Percentiles rank a stretch among this genome's conserved stretches.
phyloP scores from a whole-genome alignment of 2,329 filamentous ascomycete species.

The Colletotrichum paranaense region DNA sequence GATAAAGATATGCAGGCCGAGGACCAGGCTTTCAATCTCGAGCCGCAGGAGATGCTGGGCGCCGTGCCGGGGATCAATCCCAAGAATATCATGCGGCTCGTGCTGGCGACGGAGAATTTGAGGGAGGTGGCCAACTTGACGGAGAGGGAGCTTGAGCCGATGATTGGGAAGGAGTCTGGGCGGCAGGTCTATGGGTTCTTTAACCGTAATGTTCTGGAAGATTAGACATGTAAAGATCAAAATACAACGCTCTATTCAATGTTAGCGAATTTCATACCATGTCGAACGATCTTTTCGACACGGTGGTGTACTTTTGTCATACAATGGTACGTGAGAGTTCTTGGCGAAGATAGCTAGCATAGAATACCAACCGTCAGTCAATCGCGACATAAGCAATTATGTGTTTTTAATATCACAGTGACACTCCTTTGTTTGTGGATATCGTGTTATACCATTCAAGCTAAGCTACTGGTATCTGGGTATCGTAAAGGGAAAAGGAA shows the following conservation, averaged over 20 bases:
- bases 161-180: conserved; percentile 83
- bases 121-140: conserved; percentile 87
- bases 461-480: conserved; percentile 32
- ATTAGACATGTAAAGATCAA: conserved; percentile 38
- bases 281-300: too few relatives aligned
- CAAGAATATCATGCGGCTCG: conserved; percentile 79
- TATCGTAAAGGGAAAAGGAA: conserved; percentile 16
- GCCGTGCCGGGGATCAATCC: conserved; percentile 86
- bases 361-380: too few relatives aligned
- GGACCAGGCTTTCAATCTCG: conserved; percentile 81
- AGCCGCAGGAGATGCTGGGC: conserved; percentile 91
- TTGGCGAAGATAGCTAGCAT: too few relatives aligned
- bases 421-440: background rate
- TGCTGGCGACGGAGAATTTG: conserved; percentile 79
- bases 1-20: conserved; percentile 71
- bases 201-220: conserved; percentile 69
- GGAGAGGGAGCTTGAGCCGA: conserved; percentile 74
- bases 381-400: too few relatives aligned
- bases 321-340: too few relatives aligned
- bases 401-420: background rate
- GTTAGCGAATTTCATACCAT: background rate
- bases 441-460: conserved; percentile 26
- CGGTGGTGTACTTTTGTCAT: too few relatives aligned
- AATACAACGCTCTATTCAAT: conserved; percentile 37
- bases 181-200: conserved; percentile 87